Conservation (phyloP, 1,284 basidiomycete genomes). For the Cryptococcus hybrid region DNA sequence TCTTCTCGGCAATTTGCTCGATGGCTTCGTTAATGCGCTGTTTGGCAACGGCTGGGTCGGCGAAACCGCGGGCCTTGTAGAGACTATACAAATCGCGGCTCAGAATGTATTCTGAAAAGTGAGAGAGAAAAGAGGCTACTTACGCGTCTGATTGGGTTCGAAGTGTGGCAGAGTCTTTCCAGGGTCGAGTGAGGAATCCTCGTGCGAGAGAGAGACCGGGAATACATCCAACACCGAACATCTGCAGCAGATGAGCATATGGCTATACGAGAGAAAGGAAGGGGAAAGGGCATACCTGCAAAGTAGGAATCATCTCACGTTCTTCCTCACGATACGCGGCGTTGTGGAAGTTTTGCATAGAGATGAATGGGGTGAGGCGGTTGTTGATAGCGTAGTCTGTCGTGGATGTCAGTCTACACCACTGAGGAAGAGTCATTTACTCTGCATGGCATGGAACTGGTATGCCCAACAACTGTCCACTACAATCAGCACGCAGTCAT, state of each 20-base stretch:
- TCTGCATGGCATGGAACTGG: slow-evolving; percentile 51
- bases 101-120: not conserved
- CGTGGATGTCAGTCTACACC: not conserved
- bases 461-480: slow-evolving; percentile 41
- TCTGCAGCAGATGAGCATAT: not conserved
- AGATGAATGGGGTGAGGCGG: slow-evolving; percentile 61
- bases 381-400: slow-evolving; percentile 47
- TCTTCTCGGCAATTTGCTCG: slow-evolving; percentile 56
- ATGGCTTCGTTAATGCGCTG: slow-evolving; percentile 31
- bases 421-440: slow-evolving; percentile 18
- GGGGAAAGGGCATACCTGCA: not conserved
- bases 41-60: not conserved
- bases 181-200: slow-evolving; percentile 27
- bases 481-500: not conserved
- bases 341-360: slow-evolving; percentile 59
- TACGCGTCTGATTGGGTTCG: slow-evolving; percentile 22
- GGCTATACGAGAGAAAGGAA: no score
- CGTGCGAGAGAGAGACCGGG: slow-evolving; percentile 22
- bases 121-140: not conserved
- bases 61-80: slow-evolving; percentile 13
- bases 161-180: slow-evolving; percentile 14
- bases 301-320: slow-evolving; percentile 60
- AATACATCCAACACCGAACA: slow-evolving; percentile 35
- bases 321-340: slow-evolving; percentile 61
- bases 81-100: not conserved